Conservation (phyloP, 2,329 filamentous ascomycete genomes). For the Alternaria postmessia region DNA sequence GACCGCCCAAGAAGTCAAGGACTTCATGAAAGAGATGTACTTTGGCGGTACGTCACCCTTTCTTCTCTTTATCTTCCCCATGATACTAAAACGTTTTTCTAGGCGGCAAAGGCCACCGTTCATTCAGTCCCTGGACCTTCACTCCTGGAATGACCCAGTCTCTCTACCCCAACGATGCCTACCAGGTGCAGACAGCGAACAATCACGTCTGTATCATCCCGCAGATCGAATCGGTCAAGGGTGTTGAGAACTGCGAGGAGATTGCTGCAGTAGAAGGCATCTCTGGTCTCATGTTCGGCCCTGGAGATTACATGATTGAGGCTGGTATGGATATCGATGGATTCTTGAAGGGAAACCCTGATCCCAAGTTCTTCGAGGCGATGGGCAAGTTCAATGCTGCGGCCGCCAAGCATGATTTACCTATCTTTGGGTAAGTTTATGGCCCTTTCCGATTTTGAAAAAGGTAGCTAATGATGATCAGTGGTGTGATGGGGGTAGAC, state of each 20-base stretch:
- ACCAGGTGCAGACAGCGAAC: conserved; percentile 35
- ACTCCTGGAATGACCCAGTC: conserved; percentile 31
- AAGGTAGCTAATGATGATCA: conserved; percentile 12
- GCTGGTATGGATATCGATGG: conserved; percentile 29
- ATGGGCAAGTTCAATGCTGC: conserved; percentile 32
- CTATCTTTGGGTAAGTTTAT: conserved; percentile 31
- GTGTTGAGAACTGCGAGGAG: conserved; percentile 36
- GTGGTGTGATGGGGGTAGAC: conserved; percentile 28
- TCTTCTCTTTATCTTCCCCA: not conserved
- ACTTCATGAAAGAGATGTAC: conserved; percentile 35
- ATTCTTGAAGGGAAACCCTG: conserved; percentile 24
- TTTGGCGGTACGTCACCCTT: conserved; percentile 17
- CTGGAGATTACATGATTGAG: conserved; percentile 37
- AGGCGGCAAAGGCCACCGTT: conserved; percentile 28
- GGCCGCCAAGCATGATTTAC: conserved; percentile 31
- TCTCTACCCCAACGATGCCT: conserved; percentile 33
- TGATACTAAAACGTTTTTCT: conserved; percentile 4
- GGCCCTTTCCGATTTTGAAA: not conserved
- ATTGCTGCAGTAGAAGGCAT: conserved; percentile 39
- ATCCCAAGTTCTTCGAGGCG: conserved; percentile 27
- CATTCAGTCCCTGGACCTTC: conserved; percentile 39
- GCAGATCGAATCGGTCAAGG: conserved; percentile 38
- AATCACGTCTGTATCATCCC: conserved; percentile 38
- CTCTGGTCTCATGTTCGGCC: conserved; percentile 36
- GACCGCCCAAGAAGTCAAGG: conserved; percentile 33